These are phyloP conservation scores for Candida ascalaphidarum DNA, from an alignment of 805 yeast genomes.

Conservation along the genomic window DNA sequence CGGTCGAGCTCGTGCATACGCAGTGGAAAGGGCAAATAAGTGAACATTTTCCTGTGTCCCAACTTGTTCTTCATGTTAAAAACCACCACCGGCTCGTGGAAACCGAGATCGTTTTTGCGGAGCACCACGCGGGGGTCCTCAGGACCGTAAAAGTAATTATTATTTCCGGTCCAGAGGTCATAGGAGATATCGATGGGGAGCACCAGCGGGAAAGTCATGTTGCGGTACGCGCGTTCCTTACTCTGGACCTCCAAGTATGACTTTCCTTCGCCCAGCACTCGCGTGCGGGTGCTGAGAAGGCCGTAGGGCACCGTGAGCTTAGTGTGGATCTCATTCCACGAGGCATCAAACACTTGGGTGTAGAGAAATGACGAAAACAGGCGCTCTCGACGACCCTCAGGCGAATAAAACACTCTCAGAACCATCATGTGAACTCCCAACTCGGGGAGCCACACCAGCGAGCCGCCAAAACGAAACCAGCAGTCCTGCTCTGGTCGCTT, in stretches of 20 bases:
- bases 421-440: slow-evolving; percentile 12
- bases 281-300: slow-evolving; percentile 5
- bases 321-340: slow-evolving; percentile 12
- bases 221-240: slow-evolving; percentile 6
- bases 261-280: slow-evolving; percentile 10
- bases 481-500: slow-evolving; percentile 8
- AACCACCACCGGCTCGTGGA: slow-evolving; percentile 7
- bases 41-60: slow-evolving; percentile 5
- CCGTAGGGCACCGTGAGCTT: slow-evolving; percentile 7
- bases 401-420: slow-evolving; percentile 10
- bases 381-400: slow-evolving; percentile 7
- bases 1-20: slow-evolving; percentile 7
- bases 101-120: slow-evolving; percentile 6
- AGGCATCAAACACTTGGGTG: slow-evolving; percentile 11
- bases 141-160: slow-evolving; percentile 8
- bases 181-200: slow-evolving; percentile 10
- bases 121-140: slow-evolving; percentile 10
- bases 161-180: slow-evolving; percentile 1
- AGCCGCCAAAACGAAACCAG: slow-evolving; percentile 15
- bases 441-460: slow-evolving; percentile 13
- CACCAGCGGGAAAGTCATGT: slow-evolving; percentile 9
- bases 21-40: slow-evolving; percentile 7
- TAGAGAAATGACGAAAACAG: slow-evolving; percentile 10
- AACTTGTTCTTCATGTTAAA: slow-evolving; percentile 5
- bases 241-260: slow-evolving; percentile 3